These are phyloP conservation scores for Neurospora sp. DNA, from an alignment of 495 filamentous ascomycete genomes.

Conservation along the genomic window DNA sequence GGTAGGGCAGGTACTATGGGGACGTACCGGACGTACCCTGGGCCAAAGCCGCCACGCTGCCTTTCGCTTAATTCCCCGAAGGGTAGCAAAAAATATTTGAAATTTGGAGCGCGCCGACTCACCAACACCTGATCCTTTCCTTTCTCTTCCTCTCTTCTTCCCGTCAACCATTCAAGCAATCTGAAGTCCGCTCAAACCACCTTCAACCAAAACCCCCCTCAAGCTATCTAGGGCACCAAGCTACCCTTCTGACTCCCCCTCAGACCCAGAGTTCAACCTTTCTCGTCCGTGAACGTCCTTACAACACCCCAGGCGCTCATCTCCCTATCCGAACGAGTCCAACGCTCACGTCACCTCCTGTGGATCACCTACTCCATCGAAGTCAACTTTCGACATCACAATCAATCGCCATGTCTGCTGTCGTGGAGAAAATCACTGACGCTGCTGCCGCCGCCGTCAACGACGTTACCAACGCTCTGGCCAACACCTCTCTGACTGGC, in stretches of 20 bases:
- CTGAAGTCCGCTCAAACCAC: constrained; percentile 27
- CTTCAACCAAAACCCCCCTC: constrained; percentile 26
- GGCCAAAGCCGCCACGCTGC: constrained; percentile 18
- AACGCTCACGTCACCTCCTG: constrained; percentile 21
- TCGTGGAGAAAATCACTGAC: constrained; percentile 52
- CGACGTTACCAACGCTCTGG: constrained; percentile 78
- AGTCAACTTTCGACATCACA: constrained; percentile 20
- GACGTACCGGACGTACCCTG: neutral
- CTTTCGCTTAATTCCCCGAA: constrained; percentile 28
- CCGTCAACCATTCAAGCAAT: constrained; percentile 37
- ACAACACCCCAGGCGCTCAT: constrained; percentile 15
- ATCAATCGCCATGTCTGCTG: constrained; percentile 47
- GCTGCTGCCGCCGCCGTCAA: constrained; percentile 58
- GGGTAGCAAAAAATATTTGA: constrained; percentile 40
- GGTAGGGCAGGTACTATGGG: neutral
- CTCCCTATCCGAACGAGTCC: constrained; percentile 22
- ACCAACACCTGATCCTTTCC: constrained; percentile 10
- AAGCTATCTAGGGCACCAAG: constrained; percentile 77
- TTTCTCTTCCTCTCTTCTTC: constrained; percentile 33
- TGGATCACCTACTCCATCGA: constrained; percentile 28
- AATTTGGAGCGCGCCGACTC: constrained; percentile 29
- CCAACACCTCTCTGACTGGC: constrained; percentile 57
- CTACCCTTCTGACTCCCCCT: constrained; percentile 68
- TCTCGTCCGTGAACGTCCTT: constrained; percentile 35
- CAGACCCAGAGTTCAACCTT: constrained; percentile 44